Evolutionary conservation across 768 basidiomycete species (phyloP), one percentile per base, ranked within the genome.

Genomic region (Pluteus cervinus): DNA sequence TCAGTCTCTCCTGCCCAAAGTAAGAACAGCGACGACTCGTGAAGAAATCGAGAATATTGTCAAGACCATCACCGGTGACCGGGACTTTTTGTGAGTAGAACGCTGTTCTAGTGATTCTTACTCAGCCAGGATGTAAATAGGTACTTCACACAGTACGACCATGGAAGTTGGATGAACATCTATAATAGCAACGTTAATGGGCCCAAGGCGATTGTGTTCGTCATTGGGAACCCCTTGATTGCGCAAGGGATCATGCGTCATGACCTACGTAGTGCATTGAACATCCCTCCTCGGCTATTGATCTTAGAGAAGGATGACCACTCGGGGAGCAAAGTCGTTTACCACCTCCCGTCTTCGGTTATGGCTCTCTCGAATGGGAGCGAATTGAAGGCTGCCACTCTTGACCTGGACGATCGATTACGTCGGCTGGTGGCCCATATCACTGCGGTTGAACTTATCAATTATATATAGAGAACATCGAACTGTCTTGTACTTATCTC

Each of bases 191-290:
- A 44, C 22, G 29, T 36, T 14, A 39, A 32, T 11, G 52, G 56
- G 28, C 63, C 65, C 15, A 47, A 45, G 21, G 54, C 63, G 1
- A 46, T 60, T 28, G 49, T 68, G 9, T 77, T 77, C 52, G 63
- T 58, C 20, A 57, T 74, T 39, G 74, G 74, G 12, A 75, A 75
- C 51, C 75, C 75, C 2, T 52, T 72, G 33, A 54, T 72, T 31
- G 75, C 73, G 0, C 63, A 71, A 39, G 52, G 48, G 2, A 64
- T 77, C 45, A 37, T 76, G 35, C 46, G 54, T 38, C 49, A 61
- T 41, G 70, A 75, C 40, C 46, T 65, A 29, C 53, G 53, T 11
- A 66, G 61, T 1, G 69, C 58, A 2, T 53, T 60, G 17, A 57
- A 68, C 48, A 57, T 76, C 15, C 74, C 75, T 6, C 70, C 63